Conservation (phyloP, 1,284 basidiomycete species). For the Coniophora puteana region DNA sequence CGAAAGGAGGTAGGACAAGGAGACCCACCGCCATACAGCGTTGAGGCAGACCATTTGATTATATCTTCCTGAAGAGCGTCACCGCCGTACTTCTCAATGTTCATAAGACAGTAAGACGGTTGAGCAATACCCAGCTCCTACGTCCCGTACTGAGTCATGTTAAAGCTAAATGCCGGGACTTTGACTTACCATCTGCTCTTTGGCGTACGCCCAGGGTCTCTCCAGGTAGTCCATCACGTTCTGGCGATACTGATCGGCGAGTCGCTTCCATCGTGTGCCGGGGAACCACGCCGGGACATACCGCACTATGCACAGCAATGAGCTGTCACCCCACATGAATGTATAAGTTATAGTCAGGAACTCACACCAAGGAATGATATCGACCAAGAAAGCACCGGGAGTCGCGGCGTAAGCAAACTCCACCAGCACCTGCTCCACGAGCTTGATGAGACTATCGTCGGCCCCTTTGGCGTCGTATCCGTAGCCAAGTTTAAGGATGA, state of each 20-base stretch:
- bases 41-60: conserved; percentile 19
- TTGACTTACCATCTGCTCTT: conserved; percentile 7
- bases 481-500: conserved; percentile 2
- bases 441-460: conserved; percentile 3
- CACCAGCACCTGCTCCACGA: not conserved
- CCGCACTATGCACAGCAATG: conserved; percentile 15
- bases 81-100: conserved; percentile 18
- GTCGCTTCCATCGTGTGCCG: conserved; percentile 27
- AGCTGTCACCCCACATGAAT: not conserved
- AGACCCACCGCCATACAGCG: conserved; percentile 12
- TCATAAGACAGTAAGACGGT: conserved; percentile 2
- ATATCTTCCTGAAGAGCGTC: conserved; percentile 19
- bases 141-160: not conserved
- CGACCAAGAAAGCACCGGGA: conserved; percentile 2
- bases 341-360: not conserved
- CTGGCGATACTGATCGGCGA: conserved; percentile 6
- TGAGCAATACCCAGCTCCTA: conserved; percentile 4
- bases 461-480: conserved; percentile 4
- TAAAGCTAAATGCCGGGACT: not conserved
- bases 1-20: not conserved
- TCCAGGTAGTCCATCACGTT: conserved; percentile 7
- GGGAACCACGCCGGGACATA: conserved; percentile 34
- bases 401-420: not conserved
- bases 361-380: not conserved
- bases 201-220: conserved; percentile 12